These are phyloP conservation scores for Mycena venus DNA, from an alignment of 768 basidiomycete species.

Conservation along the genomic window DNA sequence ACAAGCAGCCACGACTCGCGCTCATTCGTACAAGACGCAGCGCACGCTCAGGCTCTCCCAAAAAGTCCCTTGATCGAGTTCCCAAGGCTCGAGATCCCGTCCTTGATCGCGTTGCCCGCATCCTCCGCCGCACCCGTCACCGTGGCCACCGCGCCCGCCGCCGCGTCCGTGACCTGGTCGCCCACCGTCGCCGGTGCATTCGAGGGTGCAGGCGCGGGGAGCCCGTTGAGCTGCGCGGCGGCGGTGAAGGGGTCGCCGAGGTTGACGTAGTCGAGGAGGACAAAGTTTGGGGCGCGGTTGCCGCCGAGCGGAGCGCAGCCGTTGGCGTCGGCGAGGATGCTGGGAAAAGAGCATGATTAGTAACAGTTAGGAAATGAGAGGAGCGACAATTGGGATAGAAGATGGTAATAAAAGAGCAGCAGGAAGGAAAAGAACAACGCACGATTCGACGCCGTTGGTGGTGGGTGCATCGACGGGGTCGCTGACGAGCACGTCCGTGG, in stretches of 20 bases:
- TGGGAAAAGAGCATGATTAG: conserved; percentile 14
- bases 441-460: conserved; percentile 47
- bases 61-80: not conserved
- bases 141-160: not conserved
- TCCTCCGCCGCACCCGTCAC: not conserved
- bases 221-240: conserved; percentile 57
- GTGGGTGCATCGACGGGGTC: conserved; percentile 41
- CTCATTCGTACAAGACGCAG: too few species aligned
- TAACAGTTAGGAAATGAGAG: not conserved
- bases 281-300: conserved; percentile 59
- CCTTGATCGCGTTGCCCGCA: not conserved
- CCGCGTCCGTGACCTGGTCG: not conserved
- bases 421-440: conserved; percentile 15
- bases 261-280: conserved; percentile 64
- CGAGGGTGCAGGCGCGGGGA: not conserved
- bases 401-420: not conserved
- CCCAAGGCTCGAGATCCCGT: not conserved
- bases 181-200: not conserved
- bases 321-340: conserved; percentile 55
- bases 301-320: conserved; percentile 56
- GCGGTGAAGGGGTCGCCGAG: conserved; percentile 55
- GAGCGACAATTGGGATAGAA: not conserved
- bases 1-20: too few species aligned
- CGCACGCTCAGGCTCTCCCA: not conserved
- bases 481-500: conserved; percentile 42